Evolutionary conservation across 2,329 filamentous ascomycete species (phyloP), one percentile per base, ranked within the genome.

Genomic region (Diplodia seriata): DNA sequence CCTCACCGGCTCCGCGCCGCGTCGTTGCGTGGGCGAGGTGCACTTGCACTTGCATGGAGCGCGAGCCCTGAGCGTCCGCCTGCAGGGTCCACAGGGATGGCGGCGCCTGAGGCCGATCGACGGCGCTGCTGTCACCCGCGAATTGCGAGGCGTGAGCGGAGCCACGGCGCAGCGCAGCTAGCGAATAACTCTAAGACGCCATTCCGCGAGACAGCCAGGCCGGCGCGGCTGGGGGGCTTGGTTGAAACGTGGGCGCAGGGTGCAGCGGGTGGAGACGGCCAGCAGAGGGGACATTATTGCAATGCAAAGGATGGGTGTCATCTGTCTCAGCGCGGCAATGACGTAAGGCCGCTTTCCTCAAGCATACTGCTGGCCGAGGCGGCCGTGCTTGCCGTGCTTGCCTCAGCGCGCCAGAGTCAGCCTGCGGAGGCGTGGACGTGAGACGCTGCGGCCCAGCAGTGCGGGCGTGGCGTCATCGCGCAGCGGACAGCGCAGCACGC

Each of bases 11-110:
- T 33, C 57, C 57, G 57, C 56, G 56, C 57, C 57, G 57, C 56
- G 56, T 43, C 56, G 57, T n/a, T 38, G 36, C 36, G 36, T 38
- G 9, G 36, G 11, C 36, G 36, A 12, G 36, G 36, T 12, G 36
- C 31, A 33, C 31, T 33, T 20, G 43, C 61, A 64, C 29, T 64
- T 53, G 61, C 61, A 64, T 43, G 61, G 31, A 26, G 49, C 36
- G 61, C 43, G 61, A 40, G 55, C 55, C 55, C 56, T 61, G 50
- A 66, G 50, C 53, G 63, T 40, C 29, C 53, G 23, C 36, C 64
- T 66, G 64, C 64, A 66, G 64, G 64, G 64, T 56, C 64, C 64
- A 57, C 53, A 66, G 64, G 64, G 64, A 66, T 66, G 29, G 33
- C 53, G 53, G 51, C 47, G 59, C 47, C 59, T 51, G 59, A 63